A percentile compares a stretch with the other conserved stretches of the same genome.
phyloP scores from a whole-genome alignment of 2,329 filamentous ascomycete species.

The Penicillium concentricum region DNA sequence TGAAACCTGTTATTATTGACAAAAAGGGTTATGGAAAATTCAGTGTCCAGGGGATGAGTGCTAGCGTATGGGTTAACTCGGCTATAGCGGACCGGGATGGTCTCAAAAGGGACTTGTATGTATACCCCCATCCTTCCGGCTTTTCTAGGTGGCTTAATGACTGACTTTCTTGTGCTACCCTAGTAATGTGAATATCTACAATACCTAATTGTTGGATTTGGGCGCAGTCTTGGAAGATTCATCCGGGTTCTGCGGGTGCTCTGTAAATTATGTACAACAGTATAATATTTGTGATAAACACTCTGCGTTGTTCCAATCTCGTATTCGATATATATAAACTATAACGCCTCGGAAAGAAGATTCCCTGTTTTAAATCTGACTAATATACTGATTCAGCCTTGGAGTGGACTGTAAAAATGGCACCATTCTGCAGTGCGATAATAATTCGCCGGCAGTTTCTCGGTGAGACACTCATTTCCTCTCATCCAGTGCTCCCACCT shows the following conservation, averaged over 20 bases:
- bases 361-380: background rate
- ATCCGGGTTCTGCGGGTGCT: background rate
- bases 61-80: conserved; percentile 62
- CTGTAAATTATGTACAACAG: background rate
- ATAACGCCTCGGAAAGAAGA: background rate
- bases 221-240: background rate
- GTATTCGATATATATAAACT: background rate
- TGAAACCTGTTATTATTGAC: conserved; percentile 58
- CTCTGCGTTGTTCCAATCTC: background rate
- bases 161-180: background rate
- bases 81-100: conserved; percentile 37
- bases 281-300: background rate
- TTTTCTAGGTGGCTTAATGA: background rate
- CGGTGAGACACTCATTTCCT: conserved; percentile 4
- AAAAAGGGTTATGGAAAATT: conserved; percentile 60
- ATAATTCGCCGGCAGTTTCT: background rate
- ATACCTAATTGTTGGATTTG: background rate
- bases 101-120: conserved; percentile 15
- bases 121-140: background rate
- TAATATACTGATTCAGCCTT: background rate
- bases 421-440: background rate
- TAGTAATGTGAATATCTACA: conserved; percentile 15
- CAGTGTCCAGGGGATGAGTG: conserved; percentile 52
- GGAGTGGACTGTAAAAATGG: background rate
- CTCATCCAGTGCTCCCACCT: background rate